Percentiles rank a stretch among this genome's conserved stretches.
Conservation (phyloP, 1,284 basidiomycete genomes). For the Naganishia albida region DNA sequence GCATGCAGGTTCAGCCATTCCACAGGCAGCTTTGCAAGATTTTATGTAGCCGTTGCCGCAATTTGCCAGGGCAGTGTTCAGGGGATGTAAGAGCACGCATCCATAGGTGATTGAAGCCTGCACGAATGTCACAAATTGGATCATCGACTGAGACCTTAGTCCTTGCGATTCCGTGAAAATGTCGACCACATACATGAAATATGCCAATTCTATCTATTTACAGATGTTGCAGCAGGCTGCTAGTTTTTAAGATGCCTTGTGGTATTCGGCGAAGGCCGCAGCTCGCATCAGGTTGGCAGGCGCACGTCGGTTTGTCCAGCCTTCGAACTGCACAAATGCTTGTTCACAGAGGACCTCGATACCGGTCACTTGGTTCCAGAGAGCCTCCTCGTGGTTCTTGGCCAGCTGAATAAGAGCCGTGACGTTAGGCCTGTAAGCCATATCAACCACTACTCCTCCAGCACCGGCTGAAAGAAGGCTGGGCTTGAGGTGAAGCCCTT, state of each 20-base stretch:
- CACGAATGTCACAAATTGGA: too few species aligned
- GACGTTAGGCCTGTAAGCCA: conserved; percentile 81
- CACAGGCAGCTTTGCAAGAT: too few species aligned
- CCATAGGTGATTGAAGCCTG: too few species aligned
- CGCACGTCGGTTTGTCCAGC: conserved; percentile 68
- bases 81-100: too few species aligned
- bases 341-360: conserved; percentile 84
- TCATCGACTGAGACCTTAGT: too few species aligned
- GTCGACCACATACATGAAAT: too few species aligned
- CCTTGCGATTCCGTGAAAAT: too few species aligned
- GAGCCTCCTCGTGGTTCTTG: conserved; percentile 46
- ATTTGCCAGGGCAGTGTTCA: too few species aligned
- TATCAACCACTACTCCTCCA: conserved; percentile 76
- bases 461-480: conserved; percentile 47
- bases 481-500: conserved; percentile 62
- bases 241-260: conserved; percentile 18
- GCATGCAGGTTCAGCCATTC: too few species aligned
- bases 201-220: too few species aligned
- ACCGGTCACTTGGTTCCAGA: conserved; percentile 73
- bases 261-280: conserved; percentile 26
- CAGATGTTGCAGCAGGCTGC: not conserved
- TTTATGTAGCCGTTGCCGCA: too few species aligned
- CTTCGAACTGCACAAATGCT: conserved; percentile 78
- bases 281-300: conserved; percentile 41
- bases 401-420: conserved; percentile 54